Conservation (phyloP, 371 early-diverging fungal genomes). For the Dinochytrium kinnereticum region DNA sequence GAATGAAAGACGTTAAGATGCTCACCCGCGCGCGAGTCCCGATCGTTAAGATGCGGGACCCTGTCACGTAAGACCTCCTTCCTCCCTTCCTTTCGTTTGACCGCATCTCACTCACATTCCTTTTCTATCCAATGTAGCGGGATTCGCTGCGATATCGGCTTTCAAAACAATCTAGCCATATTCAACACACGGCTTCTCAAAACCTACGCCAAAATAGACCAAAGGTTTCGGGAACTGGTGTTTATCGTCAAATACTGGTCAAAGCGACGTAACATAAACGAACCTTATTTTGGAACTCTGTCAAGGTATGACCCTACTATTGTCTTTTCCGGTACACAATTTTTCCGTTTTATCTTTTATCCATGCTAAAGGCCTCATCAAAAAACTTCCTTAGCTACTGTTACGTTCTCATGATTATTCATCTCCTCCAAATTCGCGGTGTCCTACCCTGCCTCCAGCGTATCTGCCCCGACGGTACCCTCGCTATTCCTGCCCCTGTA, state of each 20-base stretch:
- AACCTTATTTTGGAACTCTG: slow-evolving; percentile 43
- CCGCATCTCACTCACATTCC: not conserved
- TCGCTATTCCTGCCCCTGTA: slow-evolving; percentile 16
- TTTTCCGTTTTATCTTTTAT: not conserved
- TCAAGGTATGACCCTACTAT: slow-evolving; percentile 34
- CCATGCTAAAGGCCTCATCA: too few relatives aligned
- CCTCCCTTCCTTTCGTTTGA: not conserved
- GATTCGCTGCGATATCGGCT: slow-evolving; percentile 40
- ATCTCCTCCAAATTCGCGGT: slow-evolving; percentile 43
- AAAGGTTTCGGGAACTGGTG: slow-evolving; percentile 38
- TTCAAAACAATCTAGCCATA: slow-evolving; percentile 34
- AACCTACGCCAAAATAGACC: slow-evolving; percentile 39
- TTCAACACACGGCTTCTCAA: slow-evolving; percentile 36
- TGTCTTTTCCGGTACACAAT: not conserved
- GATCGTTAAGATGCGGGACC: slow-evolving; percentile 38
- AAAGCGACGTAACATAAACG: slow-evolving; percentile 40
- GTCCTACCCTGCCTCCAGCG: slow-evolving; percentile 44
- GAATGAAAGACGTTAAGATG: slow-evolving; percentile 44
- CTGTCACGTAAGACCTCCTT: slow-evolving; percentile 26
- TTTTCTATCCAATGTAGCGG: slow-evolving; percentile 26
- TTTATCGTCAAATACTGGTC: slow-evolving; percentile 46
- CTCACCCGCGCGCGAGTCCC: slow-evolving; percentile 43
- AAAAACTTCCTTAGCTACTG: slow-evolving; percentile 36
- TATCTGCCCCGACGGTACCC: slow-evolving; percentile 27
- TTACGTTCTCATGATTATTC: slow-evolving; percentile 41